These are phyloP conservation scores for Leptomonas seymouri DNA, from an alignment of 208 protist species.

Conservation along the genomic window DNA sequence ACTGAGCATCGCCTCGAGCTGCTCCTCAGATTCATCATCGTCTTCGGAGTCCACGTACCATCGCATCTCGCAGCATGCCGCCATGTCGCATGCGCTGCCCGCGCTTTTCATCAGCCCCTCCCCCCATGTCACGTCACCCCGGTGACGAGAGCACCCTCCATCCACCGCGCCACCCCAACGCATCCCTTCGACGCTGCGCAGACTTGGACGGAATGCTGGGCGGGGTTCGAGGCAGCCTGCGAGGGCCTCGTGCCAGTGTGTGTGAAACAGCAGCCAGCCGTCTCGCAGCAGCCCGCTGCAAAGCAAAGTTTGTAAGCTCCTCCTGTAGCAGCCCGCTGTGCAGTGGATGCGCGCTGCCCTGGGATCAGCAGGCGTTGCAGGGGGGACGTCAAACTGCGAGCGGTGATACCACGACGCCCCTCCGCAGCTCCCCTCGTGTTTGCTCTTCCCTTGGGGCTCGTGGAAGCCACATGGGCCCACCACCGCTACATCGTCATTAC, in stretches of 20 bases:
- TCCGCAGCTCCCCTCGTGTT: no score
- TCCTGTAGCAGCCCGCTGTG: background rate
- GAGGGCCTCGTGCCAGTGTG: slow-evolving; percentile 38
- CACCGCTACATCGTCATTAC: no score
- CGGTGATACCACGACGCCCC: no score
- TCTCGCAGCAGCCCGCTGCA: slow-evolving; percentile 32
- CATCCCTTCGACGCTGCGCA: background rate
- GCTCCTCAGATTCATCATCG: slow-evolving; percentile 6
- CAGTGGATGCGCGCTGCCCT: background rate
- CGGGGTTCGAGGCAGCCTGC: background rate
- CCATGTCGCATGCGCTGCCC: background rate
- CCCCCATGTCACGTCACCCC: no score
- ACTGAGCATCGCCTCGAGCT: no score
- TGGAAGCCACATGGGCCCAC: no score
- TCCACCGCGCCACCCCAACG: no score
- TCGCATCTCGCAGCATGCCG: slow-evolving; percentile 9
- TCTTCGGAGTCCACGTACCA: slow-evolving; percentile 28
- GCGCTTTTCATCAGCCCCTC: no score
- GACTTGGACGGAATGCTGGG: background rate
- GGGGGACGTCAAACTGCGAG: no score
- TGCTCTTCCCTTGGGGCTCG: no score
- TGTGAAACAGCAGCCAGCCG: slow-evolving; percentile 39
- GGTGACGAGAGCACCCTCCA: no score
- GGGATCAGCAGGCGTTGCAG: no score
- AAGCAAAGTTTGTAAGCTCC: slow-evolving; percentile 7